phyloP scores from a whole-genome alignment of 257 asterid species.

The Solanum habrochaites region DNA sequence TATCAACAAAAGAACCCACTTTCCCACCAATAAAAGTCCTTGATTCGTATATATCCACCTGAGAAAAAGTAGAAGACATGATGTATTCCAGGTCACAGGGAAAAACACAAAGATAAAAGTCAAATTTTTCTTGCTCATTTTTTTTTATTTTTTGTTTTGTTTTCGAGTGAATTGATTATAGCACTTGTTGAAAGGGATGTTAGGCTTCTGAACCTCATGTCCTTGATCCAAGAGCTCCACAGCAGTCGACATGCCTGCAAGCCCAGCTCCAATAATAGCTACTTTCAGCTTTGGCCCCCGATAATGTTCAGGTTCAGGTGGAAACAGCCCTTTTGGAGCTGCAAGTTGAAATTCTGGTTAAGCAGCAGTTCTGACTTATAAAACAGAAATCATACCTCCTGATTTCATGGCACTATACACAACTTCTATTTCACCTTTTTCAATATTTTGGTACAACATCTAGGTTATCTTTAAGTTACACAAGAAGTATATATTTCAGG shows the following conservation, averaged over 20 bases:
- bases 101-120: not conserved
- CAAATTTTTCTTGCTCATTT: not conserved
- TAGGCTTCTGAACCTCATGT: slow-evolving; percentile 59
- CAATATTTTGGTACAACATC: not conserved
- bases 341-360: slow-evolving; percentile 18
- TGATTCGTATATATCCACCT: slow-evolving; percentile 97
- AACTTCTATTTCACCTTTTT: not conserved
- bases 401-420: not conserved
- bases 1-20: slow-evolving; percentile 99
- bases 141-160: not conserved
- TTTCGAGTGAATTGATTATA: not conserved
- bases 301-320: slow-evolving; percentile 90
- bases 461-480: not conserved
- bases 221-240: slow-evolving; percentile 99
- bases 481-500: not conserved
- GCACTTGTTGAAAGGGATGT: not conserved
- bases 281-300: slow-evolving; percentile 96
- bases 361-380: not conserved
- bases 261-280: slow-evolving; percentile 95
- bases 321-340: slow-evolving; percentile 98
- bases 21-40: slow-evolving; percentile 92
- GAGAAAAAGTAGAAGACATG: slow-evolving; percentile 10
- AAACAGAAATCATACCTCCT: not conserved
- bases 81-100: not conserved
- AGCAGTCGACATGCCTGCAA: slow-evolving; percentile 99